Base-by-base conservation (phyloP, 495 filamentous ascomycete genomes). In the Trichoderma asperelloides region DNA sequence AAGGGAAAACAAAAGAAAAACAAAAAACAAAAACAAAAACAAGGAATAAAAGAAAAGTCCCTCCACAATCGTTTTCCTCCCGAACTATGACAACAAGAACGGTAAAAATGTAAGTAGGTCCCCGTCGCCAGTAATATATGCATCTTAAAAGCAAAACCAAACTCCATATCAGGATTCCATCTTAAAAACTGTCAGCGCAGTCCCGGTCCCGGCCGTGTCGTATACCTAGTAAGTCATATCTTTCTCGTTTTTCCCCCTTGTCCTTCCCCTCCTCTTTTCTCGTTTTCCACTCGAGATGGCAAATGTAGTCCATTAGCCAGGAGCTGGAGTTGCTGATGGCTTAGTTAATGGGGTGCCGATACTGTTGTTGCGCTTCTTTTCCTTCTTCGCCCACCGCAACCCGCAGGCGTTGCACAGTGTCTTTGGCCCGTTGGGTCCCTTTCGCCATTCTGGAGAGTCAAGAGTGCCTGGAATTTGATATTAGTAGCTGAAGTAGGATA, bases 341-440 rank as follows among this genome's bases (percentile, higher is more conserved):
- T 28, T 40, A 3, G 49, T n/a, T 25, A 27, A 0, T 25, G 62
- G 27, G 47, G 1, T 47, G 47, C 43, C 69, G 62, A 40, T 40
- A 41, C 41, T 73, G 47, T 72, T 78, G 47, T 72, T 78, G 65
- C 73, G 80, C 73, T 88, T 91, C 77, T 91, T 91, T 69, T 91
- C 88, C 71, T 87, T 90, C 73, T 92, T 92, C 2, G 89, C 88
- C 89, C 89, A 91, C 16, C 89, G 86, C 78, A 93, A 84, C 68
- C 95, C 95, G 78, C 95, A 98, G 27, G 95, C 95, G 81, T 98
- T 98, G 78, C 95, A 98, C 57, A 98, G 79, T 2, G 94, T 97
- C 78, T 98, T 98, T 3, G 95, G 95, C 8, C 95, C 95, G 65
- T 85, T 89, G 0, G 95, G 95, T 0, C 95, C 95, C 74, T 97